phyloP scores from a whole-genome alignment of 2,329 filamentous ascomycete species.

The Knufia fluminis region DNA sequence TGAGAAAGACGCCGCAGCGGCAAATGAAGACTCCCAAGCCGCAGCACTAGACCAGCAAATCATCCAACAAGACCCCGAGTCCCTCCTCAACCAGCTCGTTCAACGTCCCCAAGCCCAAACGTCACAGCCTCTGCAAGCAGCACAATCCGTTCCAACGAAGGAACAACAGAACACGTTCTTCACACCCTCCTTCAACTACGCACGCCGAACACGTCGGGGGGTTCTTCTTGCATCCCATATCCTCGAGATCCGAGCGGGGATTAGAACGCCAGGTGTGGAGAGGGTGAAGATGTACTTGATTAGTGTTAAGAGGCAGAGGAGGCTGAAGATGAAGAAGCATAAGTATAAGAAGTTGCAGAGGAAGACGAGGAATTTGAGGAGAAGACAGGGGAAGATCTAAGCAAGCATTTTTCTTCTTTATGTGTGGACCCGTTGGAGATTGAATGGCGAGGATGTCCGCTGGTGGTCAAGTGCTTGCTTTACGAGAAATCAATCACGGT shows the following conservation, averaged over 20 bases:
- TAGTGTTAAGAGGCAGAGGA: constrained; percentile 83
- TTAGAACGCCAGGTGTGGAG: not conserved
- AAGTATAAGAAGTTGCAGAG: constrained; percentile 99
- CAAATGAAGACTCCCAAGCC: constrained; percentile 23
- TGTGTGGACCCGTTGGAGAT: too few species aligned
- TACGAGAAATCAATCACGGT: too few species aligned
- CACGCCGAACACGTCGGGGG: constrained; percentile 45
- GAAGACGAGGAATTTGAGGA: constrained; percentile 75
- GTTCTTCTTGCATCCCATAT: constrained; percentile 37
- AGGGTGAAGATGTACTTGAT: constrained; percentile 61
- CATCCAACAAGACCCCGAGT: constrained; percentile 16
- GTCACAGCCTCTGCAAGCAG: constrained; percentile 27
- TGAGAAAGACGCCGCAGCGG: constrained; percentile 26
- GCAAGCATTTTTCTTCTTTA: too few species aligned
- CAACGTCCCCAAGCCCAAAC: constrained; percentile 31
- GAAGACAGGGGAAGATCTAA: constrained; percentile 61
- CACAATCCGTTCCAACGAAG: constrained; percentile 42
- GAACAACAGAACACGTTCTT: constrained; percentile 19
- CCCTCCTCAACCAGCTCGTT: constrained; percentile 13
- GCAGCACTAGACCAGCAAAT: constrained; percentile 28
- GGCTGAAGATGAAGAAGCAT: constrained; percentile 99
- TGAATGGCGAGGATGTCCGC: too few species aligned
- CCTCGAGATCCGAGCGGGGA: constrained; percentile 8
- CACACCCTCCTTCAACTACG: constrained; percentile 38
- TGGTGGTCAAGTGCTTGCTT: too few species aligned